Evolutionary conservation across 2,329 filamentous ascomycete genomes (phyloP).

Genomic region (Waltergamsia citrina): DNA sequence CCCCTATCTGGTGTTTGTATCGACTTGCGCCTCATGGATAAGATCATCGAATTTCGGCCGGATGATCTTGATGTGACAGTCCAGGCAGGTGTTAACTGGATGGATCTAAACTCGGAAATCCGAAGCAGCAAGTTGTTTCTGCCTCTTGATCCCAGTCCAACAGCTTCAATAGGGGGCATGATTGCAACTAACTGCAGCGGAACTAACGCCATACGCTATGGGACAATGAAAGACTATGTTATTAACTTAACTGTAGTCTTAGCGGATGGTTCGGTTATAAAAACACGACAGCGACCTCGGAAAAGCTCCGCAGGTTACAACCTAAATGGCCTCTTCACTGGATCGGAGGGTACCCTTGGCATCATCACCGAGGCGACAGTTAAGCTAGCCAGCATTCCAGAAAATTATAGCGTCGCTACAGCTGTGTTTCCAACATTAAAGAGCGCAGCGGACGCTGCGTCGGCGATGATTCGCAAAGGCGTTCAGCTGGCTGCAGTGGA

Average conservation of each 20-base stretch:
- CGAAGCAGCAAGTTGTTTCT: constrained; percentile 55
- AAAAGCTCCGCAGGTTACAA: constrained; percentile 68
- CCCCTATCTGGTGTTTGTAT: constrained; percentile 60
- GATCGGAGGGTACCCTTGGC: constrained; percentile 62
- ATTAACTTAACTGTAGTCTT: constrained; percentile 62
- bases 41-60: constrained; percentile 53
- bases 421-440: constrained; percentile 50
- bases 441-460: constrained; percentile 55
- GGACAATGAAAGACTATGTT: constrained; percentile 71
- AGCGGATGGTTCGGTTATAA: constrained; percentile 58
- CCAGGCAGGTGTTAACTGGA: constrained; percentile 60
- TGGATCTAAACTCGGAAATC: constrained; percentile 55
- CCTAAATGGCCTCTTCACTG: constrained; percentile 58
- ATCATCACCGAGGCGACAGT: constrained; percentile 62
- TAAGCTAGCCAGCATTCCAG: constrained; percentile 55
- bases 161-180: constrained; percentile 48
- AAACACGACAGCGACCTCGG: constrained; percentile 55
- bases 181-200: constrained; percentile 59
- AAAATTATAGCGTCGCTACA: constrained; percentile 55
- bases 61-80: constrained; percentile 65
- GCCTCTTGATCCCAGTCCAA: constrained; percentile 60
- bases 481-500: constrained; percentile 58
- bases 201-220: constrained; percentile 54
- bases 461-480: constrained; percentile 52
- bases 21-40: constrained; percentile 60